Base-by-base conservation (phyloP, 73 alveolate species). In the Tetrahymena thermophila region DNA sequence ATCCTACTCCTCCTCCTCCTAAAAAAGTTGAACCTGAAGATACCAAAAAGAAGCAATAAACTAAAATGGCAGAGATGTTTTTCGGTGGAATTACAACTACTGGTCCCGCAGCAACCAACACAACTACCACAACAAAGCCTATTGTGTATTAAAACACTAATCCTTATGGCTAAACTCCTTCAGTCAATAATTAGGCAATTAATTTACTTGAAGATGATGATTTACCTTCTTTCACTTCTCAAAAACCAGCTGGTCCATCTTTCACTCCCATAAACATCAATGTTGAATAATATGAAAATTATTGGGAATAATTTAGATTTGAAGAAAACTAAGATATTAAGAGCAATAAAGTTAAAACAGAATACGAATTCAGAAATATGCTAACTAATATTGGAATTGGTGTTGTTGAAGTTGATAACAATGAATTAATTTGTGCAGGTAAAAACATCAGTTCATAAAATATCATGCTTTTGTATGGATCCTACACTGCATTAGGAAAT, bases 351-450 rank as follows among this genome's bases (percentile, higher is more conserved):
- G 93, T 95, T 55, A 85, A 85, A 89, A 71, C 94, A 4, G 97
- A 89, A 95, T 35, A 89, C 17, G 97, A 95, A 85, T 95, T 85
- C 71, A 85, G 56, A 89, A 95, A 93, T 19, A 89, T 95, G 97
- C 37, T 95, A 37, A 35, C 34, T 38, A 19, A 34, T 19, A 57
- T 95, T 50, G 94, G 94, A 44, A 85, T 95, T 50, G 94, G 94
- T 85, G 97, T 95, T 17, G 94, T 95, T 35, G 97, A 95, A 85
- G 94, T 95, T 0, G 94, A 84, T 35, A 94, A 93, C 17, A 35
- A 95, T 28, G 97, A 95, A 85, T 85, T 95, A 35, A 95, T 95
- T 35, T 50, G 95, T 50, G 97, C 97, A 16, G 97, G 97, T 89
- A 94, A 89, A 14, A 95, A 95, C 89, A 94, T 93, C 50, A 85